phyloP scores from a whole-genome alignment of 2,329 filamentous ascomycete species.

The Lachnellula arida region DNA sequence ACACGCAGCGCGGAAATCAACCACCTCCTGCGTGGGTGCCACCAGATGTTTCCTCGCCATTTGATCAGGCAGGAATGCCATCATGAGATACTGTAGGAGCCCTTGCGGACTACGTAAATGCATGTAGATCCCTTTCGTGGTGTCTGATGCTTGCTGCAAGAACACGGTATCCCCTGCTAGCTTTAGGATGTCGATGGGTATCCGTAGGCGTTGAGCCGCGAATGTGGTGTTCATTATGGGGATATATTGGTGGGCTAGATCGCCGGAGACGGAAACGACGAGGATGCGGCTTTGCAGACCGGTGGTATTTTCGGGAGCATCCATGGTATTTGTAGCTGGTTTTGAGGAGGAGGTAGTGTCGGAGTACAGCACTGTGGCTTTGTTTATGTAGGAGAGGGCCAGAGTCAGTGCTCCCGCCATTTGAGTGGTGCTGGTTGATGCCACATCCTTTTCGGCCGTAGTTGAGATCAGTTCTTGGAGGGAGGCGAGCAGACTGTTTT shows the following conservation, averaged over 20 bases:
- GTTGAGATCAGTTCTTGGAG: slow-evolving; percentile 66
- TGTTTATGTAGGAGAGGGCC: slow-evolving; percentile 86
- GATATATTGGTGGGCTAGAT: slow-evolving; percentile 87
- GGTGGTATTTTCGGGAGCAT: slow-evolving; percentile 28
- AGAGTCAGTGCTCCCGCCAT: slow-evolving; percentile 88
- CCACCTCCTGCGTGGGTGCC: slow-evolving; percentile 73
- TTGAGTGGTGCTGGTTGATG: slow-evolving; percentile 71
- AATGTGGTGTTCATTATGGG: slow-evolving; percentile 99
- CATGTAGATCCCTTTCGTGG: slow-evolving; percentile 67
- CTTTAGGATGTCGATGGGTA: slow-evolving; percentile 89
- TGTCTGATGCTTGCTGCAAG: slow-evolving; percentile 82
- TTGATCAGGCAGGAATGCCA: slow-evolving; percentile 78
- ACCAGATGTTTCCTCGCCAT: slow-evolving; percentile 62
- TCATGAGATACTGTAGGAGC: slow-evolving; percentile 89
- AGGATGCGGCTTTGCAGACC: slow-evolving; percentile 77
- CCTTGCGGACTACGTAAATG: slow-evolving; percentile 59
- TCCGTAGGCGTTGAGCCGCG: slow-evolving; percentile 79
- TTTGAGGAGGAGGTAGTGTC: slow-evolving; percentile 32
- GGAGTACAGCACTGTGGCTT: slow-evolving; percentile 41
- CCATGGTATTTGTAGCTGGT: slow-evolving; percentile 15
- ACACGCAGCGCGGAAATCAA: slow-evolving; percentile 97
- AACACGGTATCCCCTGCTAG: slow-evolving; percentile 84
- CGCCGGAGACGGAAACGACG: slow-evolving; percentile 80
- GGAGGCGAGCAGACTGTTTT: slow-evolving; percentile 71
- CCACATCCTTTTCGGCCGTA: slow-evolving; percentile 61